A percentile compares a stretch with the other conserved stretches of the same genome.
These are phyloP conservation scores for Spinellus fusiger DNA, from an alignment of 192 early-diverging fungal species.

Conservation along the genomic window DNA sequence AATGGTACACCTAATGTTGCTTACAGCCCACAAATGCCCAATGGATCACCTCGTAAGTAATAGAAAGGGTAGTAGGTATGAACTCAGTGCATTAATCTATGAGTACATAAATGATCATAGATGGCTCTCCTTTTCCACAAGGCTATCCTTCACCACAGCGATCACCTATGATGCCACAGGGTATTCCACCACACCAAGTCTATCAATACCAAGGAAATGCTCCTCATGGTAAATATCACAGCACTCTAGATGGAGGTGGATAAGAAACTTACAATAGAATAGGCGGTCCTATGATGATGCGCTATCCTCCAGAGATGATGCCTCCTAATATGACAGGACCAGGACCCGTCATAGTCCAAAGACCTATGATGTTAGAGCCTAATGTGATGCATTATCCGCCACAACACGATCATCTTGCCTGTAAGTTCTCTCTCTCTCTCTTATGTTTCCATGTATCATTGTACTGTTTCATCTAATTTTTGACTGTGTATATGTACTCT, in stretches of 20 bases:
- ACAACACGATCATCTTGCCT: slow-evolving; percentile 1
- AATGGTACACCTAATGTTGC: slow-evolving; percentile 18
- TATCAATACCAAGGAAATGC: slow-evolving; percentile 43
- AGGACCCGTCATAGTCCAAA: slow-evolving; percentile 43
- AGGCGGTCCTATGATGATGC: slow-evolving; percentile 50
- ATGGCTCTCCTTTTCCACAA: slow-evolving; percentile 42
- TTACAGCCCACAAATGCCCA: slow-evolving; percentile 46
- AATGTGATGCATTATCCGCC: slow-evolving; percentile 31
- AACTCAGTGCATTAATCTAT: no score
- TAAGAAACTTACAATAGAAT: neutral
- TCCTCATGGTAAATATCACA: slow-evolving; percentile 7
- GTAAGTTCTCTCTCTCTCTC: neutral
- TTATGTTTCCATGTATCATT: no score
- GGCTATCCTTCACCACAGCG: slow-evolving; percentile 46
- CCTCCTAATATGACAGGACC: slow-evolving; percentile 33
- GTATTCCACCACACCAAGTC: slow-evolving; percentile 42
- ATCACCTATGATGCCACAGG: slow-evolving; percentile 44
- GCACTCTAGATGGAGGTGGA: neutral
- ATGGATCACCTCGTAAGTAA: slow-evolving; percentile 40
- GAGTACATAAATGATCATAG: neutral
- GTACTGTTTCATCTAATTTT: neutral
- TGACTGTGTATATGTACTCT: neutral
- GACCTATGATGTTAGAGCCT: slow-evolving; percentile 39
- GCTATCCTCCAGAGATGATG: slow-evolving; percentile 49
- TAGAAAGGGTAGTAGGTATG: no score